Base-by-base conservation (phyloP, 2,329 filamentous ascomycete genomes). In the Rhynchosporium agropyri region DNA sequence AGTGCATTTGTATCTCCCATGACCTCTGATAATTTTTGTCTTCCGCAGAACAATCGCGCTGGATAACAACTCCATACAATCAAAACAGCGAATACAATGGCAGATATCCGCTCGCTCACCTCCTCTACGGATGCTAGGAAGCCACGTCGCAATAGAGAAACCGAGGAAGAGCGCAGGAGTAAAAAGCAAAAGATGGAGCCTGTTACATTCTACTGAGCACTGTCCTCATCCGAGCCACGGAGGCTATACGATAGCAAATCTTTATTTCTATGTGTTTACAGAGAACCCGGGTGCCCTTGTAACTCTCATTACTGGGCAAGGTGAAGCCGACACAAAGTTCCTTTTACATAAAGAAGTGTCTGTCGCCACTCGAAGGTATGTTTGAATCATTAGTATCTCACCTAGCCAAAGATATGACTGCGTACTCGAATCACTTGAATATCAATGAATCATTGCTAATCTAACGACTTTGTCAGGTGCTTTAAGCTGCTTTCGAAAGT, bases 401-500 rank as follows among this genome's bases (percentile, higher is more conserved):
- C 20, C 20, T 20, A 20, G 20, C 20, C 20, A 20, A 20, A 20
- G 20, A 20, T 20, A 20, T 20, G 20, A 20, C 20, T 20, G 20
- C 20, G 20, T 20, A 0, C 20, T 20, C 43, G 5, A 15, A 46
- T 20, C 3, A 5, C 20, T 4, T 48, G 2, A 42, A 60, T 5
- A 56, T 63, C 31, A 63, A 63, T 10, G 31, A 48, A 62, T 2
- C 8, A 49, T 4, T 59, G 29, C 5, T 64, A 60, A 26, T n/a
- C 10, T 13, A 40, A 10, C 20, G 55, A 2, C 64, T 57, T 4
- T 36, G 33, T 58, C 58, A 33, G 45, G 56, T 65, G 2, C 42
- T 68, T 3, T 58, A 58, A 26, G 57, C 57, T 0, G 62, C 63
- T 0, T 61, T 67, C 26, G 61, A 64, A 2, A 49, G 65, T n/a